Base-by-base conservation (phyloP, 352 stramenopile species). In the Phytopythium cucurbitacearum region DNA sequence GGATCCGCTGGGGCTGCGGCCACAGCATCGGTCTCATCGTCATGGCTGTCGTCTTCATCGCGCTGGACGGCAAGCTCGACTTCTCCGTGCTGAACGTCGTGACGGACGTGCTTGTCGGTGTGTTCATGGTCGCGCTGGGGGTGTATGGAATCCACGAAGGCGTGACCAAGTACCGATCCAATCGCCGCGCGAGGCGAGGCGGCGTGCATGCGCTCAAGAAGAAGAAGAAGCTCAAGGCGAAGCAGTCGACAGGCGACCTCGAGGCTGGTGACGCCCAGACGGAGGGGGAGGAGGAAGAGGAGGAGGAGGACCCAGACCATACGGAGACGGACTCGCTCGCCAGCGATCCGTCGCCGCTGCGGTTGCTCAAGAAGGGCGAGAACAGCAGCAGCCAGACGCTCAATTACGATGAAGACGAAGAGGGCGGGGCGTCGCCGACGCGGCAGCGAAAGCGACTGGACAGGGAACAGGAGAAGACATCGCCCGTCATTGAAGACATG, bases 1-100 rank as follows among this genome's bases (percentile, higher is more conserved):
- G 87, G 15, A 66, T 96, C 8, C 79, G 83, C 62, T 97, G 88
- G 89, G 89, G 89, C n/a, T 76, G 91, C 40, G 88, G 88, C 36
- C 88, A 97, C 59, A 88, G 71, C 42, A 83, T 89, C 15, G 89
- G 89, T 2, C 62, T 97, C 6, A 53, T 97, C 12, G 28, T 87
- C 37, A 85, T 87, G 71, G 90, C 62, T 35, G 60, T 74, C 41
- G 51, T 70, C 15, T 94, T 76, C 68, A 93, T 73, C 65, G 80
- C 71, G 11, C 59, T 73, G 48, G 83, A 75, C 53, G 70, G 62
- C n/a, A 76, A 76, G 41, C 52, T 76, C 28, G 76, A 81, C 51
- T 84, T 91, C 38, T 60, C 65, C 0, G 64, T 78, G 42, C 61
- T 89, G 0, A 85, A 81, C 28, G 53, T 72, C 15, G 59, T 87